A percentile compares a stretch with the other conserved stretches of the same genome.
These are phyloP conservation scores for Excoecaria cochinchinensis DNA, from an alignment of 345 rosid genomes.

Conservation along the genomic window DNA sequence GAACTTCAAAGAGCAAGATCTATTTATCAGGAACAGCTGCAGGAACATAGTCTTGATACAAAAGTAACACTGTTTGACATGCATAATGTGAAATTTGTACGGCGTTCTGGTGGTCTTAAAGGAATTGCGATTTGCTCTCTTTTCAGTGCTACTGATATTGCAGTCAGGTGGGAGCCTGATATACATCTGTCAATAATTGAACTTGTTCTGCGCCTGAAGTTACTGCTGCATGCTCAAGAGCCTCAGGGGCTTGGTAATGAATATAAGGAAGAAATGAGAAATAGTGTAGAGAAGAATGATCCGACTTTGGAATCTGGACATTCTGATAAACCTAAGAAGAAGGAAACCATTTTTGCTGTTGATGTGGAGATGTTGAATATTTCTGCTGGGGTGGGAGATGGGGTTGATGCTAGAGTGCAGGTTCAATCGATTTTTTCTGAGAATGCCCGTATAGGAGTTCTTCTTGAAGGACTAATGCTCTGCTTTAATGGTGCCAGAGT, in stretches of 20 bases:
- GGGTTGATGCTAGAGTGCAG: conserved; percentile 73
- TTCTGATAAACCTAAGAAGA: conserved; percentile 63
- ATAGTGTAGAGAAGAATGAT: conserved; percentile 47
- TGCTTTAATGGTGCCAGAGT: conserved; percentile 71
- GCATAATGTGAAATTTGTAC: conserved; percentile 84
- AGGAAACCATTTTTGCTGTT: conserved; percentile 89
- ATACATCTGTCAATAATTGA: conserved; percentile 74
- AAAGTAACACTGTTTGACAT: conserved; percentile 68
- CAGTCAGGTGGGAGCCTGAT: conserved; percentile 93
- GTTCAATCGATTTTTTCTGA: conserved; percentile 97
- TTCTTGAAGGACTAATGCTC: conserved; percentile 83
- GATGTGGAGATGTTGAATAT: conserved; percentile 80
- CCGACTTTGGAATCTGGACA: conserved; percentile 38
- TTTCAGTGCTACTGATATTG: conserved; percentile 87
- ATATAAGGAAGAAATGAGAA: conserved; percentile 38
- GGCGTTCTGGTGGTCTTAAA: conserved; percentile 85
- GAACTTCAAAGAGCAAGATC: conserved; percentile 90
- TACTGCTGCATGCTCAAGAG: conserved; percentile 56
- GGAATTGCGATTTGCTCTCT: conserved; percentile 86
- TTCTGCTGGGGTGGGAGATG: conserved; percentile 91
- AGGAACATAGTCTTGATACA: conserved; percentile 52
- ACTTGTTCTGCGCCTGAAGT: conserved; percentile 64
- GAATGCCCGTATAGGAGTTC: conserved; percentile 90
- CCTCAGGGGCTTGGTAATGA: conserved; percentile 43
- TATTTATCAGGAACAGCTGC: conserved; percentile 70